These are phyloP conservation scores for Nannochloris sp. DNA, from an alignment of 139 green algal species.

Conservation along the genomic window DNA sequence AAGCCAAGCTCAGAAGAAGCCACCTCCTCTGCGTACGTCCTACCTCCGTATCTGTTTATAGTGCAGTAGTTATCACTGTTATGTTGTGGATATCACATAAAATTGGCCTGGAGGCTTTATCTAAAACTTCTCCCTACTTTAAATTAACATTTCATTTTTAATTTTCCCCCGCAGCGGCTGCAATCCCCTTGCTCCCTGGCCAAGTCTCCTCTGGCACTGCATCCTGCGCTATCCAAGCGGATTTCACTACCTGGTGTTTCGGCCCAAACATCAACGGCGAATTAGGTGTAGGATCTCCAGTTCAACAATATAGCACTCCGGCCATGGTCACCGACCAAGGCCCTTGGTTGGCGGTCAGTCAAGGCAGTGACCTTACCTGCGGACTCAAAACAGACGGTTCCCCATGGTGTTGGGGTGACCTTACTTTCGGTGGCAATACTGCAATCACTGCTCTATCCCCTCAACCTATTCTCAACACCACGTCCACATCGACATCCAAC, in stretches of 20 bases:
- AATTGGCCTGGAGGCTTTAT: no score
- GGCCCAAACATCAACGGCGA: not conserved
- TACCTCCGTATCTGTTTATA: no score
- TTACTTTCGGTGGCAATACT: not conserved
- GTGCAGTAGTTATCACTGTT: no score
- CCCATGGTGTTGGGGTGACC: not conserved
- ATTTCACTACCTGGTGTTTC: not conserved
- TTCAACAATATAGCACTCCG: not conserved
- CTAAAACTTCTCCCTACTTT: no score
- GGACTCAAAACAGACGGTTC: not conserved
- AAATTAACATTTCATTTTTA: not conserved
- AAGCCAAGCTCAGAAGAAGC: no score
- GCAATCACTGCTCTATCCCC: not conserved
- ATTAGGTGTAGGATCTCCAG: not conserved
- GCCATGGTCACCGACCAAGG: not conserved
- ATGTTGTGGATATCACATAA: no score
- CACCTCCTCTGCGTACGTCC: no score
- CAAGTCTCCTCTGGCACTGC: not conserved
- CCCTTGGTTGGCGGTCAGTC: not conserved
- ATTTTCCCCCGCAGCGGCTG: not conserved
- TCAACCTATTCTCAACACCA: not conserved
- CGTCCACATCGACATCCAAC: not conserved
- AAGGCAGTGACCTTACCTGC: not conserved
- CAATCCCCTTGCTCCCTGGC: not conserved
- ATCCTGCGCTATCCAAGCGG: not conserved